Evolutionary conservation across 352 stramenopile genomes (phyloP), one percentile per base, ranked within the genome.

Genomic region (Pythium sukuiense): DNA sequence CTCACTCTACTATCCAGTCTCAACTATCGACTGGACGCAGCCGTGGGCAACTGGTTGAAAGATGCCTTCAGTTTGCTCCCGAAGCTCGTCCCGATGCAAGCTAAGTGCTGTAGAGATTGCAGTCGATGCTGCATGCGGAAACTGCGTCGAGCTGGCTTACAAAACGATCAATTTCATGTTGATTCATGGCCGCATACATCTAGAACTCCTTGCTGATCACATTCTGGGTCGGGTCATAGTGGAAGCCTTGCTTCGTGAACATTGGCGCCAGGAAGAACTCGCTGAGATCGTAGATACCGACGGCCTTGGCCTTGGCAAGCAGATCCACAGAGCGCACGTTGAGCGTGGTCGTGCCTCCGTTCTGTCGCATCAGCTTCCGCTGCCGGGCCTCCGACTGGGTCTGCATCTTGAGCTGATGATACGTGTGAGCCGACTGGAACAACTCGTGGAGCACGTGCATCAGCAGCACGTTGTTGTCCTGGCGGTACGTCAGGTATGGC

Each of bases 381-480:
- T 72, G 72, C 14, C 76, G 65, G 8, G 71, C 67, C 43, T 81
- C 67, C 5, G 57, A 63, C 43, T 81, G 70, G 3, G 80, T 88
- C 65, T 90, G 81, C 61, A 85, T 56, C 11, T 83, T 84, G 27
- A 92, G 72, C 63, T 92, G 80, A 55, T 92, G 73, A 46, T 95
- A 95, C 12, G 84, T 76, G 61, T 93, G 82, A n/a, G 86, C 86
- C 1, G 80, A 80, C 62, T 91, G 80, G 63, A 95, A 91, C 32
- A 95, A 73, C 55, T 95, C 85, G 56, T 93, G 83, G 11, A 95
- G 73, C 63, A 95, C 83, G 64, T 95, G 86, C 58, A 91, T 71
- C 32, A 95, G 70, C 71, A 95, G 67, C 54, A 92, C 83, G 33
- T 89, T 90, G 71, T 93, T 89, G 70, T 95, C 86, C 56, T 93